Conservation (phyloP, 2,329 filamentous ascomycete species). For the Botrytis fragariae region DNA sequence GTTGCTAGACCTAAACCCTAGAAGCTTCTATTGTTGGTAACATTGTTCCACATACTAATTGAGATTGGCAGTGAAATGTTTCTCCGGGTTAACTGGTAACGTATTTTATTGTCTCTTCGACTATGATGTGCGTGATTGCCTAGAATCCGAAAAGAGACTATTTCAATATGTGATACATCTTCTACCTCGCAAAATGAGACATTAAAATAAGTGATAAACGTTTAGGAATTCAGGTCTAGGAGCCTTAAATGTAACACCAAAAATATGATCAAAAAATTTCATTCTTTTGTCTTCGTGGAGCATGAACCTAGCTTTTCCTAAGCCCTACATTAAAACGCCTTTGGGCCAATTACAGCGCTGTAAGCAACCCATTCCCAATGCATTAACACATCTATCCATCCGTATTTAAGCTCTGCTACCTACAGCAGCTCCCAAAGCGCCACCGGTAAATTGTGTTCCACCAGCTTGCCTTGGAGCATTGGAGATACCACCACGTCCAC, state of each 20-base stretch:
- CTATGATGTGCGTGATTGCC: not conserved
- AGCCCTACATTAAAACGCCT: constrained; percentile 38
- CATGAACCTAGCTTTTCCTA: constrained; percentile 33
- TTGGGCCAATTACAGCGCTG: constrained; percentile 33
- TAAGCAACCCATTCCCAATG: constrained; percentile 36
- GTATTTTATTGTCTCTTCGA: not conserved
- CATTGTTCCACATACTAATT: not conserved
- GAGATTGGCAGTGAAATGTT: not conserved
- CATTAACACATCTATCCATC: constrained; percentile 31
- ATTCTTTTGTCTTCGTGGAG: constrained; percentile 14
- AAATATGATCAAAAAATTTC: constrained; percentile 4
- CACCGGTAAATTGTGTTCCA: constrained; percentile 78
- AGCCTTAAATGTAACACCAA: not conserved
- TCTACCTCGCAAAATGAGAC: not conserved
- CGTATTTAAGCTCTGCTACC: constrained; percentile 47
- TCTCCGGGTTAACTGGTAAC: not conserved
- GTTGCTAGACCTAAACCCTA: not conserved
- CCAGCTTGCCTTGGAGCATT: constrained; percentile 64
- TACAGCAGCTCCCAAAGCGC: constrained; percentile 69
- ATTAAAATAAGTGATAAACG: not conserved
- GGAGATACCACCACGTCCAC: constrained; percentile 56
- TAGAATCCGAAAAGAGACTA: not conserved
- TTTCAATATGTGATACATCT: not conserved
- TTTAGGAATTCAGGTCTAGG: not conserved
- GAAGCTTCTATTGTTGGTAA: not conserved